phyloP scores from a whole-genome alignment of 1,139 yeast species.

The Insectozyma bohioensis region DNA sequence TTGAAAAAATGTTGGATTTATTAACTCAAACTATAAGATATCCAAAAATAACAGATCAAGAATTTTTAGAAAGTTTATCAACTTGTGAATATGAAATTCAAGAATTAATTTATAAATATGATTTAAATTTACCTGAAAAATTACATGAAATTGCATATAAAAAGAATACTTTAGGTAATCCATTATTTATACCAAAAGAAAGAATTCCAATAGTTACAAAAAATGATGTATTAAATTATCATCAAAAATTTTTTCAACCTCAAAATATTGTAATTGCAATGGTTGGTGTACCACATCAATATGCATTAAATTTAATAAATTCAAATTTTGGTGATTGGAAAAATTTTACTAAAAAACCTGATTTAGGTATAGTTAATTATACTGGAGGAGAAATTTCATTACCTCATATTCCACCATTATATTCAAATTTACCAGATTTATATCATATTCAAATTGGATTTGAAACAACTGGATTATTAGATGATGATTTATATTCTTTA shows the following conservation, averaged over 20 bases:
- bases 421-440: constrained; percentile 74
- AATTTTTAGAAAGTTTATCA: constrained; percentile 68
- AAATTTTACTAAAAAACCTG: constrained; percentile 23
- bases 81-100: constrained; percentile 81
- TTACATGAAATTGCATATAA: constrained; percentile 80
- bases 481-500: constrained; percentile 85
- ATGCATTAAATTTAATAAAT: constrained; percentile 65
- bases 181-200: constrained; percentile 79
- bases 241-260: constrained; percentile 71
- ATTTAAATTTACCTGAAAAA: constrained; percentile 80
- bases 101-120: constrained; percentile 85
- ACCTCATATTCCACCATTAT: constrained; percentile 69
- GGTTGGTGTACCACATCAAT: constrained; percentile 77
- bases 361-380: constrained; percentile 54
- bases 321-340: constrained; percentile 66
- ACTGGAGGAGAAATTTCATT: constrained; percentile 75
- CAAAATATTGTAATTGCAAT: constrained; percentile 83
- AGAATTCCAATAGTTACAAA: constrained; percentile 56
- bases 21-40: constrained; percentile 76
- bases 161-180: constrained; percentile 77
- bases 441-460: constrained; percentile 86
- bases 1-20: constrained; percentile 76
- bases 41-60: constrained; percentile 69
- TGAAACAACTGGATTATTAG: constrained; percentile 81
- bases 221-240: constrained; percentile 58